Base-by-base conservation (phyloP, 306 rosid genomes). In the Datisca glomerata region DNA sequence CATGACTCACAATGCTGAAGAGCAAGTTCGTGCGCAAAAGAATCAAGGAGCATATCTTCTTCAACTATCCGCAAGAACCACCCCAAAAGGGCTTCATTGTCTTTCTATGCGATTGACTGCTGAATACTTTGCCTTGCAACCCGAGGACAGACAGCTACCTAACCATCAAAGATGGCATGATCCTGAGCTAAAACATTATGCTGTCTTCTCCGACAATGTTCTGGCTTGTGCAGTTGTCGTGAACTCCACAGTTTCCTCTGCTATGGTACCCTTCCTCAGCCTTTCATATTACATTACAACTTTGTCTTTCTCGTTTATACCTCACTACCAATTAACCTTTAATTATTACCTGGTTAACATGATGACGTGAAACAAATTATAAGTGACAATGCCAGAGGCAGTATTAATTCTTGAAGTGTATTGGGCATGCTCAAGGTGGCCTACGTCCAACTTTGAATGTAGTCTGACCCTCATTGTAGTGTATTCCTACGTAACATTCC, bases 151-250 rank as follows among this genome's bases (percentile, higher is more conserved):
- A 59, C 65, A 41, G 60, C 61, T 75, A 46, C 78, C 72, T 35
- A 59, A 68, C 53, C 85, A 69, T 49, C 61, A 80, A 39, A 78
- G 52, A 64, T 61, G 80, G 74, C 61, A 73, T 52, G 81, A 85
- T 56, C 57, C 74, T 12, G 38, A 66, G 44, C 75, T 80, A 42
- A 21, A 78, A 69, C 99, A 91, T 69, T 91, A 73, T 78, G 94
- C 70, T 57, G 78, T 91, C 53, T 91, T 91, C 82, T 85, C 99
- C 12, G 94, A 91, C 78, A 91, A 85, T 69, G 60, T 91, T 78
- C 75, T 91, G 61, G 96, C 87, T 15, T 75, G 78, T 75, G 83
- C 85, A 16, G 99, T 85, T 51, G 94, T 91, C 55, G 93, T 91
- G 47, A 91, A 76, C 47, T 91, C 99, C 59, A 81, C 99, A 23